Base-by-base conservation (phyloP, 2,329 filamentous ascomycete species). In the Pseudocercospora cruenta region DNA sequence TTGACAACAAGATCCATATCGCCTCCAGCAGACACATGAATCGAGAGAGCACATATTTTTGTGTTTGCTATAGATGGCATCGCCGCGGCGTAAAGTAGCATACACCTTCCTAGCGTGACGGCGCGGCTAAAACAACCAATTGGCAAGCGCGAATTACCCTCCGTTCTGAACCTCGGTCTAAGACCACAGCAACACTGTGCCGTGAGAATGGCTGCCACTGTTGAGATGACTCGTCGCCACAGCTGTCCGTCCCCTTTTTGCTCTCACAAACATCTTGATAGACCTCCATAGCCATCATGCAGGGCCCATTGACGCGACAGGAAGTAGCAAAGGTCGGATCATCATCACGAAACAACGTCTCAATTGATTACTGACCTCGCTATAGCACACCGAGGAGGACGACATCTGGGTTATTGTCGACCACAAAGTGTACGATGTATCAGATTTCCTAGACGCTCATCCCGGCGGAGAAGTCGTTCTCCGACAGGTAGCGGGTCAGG, bases 361-460 rank as follows among this genome's bases (percentile, higher is more conserved):
- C 16, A 14, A 21, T 10, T 45, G 49, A 47, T 57, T 60, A 58
- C 55, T 66, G 36, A 57, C 64, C 22, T 64, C 60, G 54, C 12
- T 16, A 10, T 4, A 90, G 78, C 90, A 94, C 82, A 92, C 89
- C 78, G 87, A 86, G 64, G 88, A 91, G 58, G 90, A 93, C 70
- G 90, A 89, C 69, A 82, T 92, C 65, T 94, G 92, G 90, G 90
- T 91, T 80, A 90, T 96, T 75, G 88, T 96, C 79, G 92, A 96
- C 82, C 88, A 91, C 80, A 90, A 89, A 74, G 91, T 96, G 76
- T 96, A 96, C 83, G 91, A 96, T 80, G 85, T 94, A 12, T 90
- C 89, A 67, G 92, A 96, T 71, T 96, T 96, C 78, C 80, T 93
- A 72, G 91, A 95, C 76, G 92, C 91, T 22, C 93, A 96, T 75